phyloP scores from a whole-genome alignment of 768 basidiomycete species.

The Leccinellum rugosiceps region DNA sequence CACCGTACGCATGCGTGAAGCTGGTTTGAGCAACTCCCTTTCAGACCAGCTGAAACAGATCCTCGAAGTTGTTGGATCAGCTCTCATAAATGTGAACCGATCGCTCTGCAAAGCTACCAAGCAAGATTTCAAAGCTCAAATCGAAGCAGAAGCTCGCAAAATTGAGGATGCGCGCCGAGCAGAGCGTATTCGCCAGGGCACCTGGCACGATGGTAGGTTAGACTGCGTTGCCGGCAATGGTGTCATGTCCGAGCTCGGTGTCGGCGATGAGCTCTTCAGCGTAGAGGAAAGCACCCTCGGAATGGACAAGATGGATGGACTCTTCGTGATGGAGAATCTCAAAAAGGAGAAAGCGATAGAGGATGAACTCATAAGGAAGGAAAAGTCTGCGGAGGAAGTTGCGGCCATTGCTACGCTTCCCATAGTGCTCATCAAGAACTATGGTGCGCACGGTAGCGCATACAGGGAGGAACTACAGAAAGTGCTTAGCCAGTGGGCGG shows the following conservation, averaged over 20 bases:
- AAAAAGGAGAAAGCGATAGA: slow-evolving; percentile 29
- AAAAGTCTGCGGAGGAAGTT: slow-evolving; percentile 39
- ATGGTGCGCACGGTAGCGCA: slow-evolving; percentile 52
- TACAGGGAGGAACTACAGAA: slow-evolving; percentile 68
- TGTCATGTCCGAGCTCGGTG: slow-evolving; percentile 78
- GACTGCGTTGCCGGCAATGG: slow-evolving; percentile 87
- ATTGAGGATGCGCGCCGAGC: slow-evolving; percentile 38
- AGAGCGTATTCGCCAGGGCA: slow-evolving; percentile 55
- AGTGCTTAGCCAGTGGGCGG: slow-evolving; percentile 83
- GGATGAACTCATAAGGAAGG: slow-evolving; percentile 30
- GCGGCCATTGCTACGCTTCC: slow-evolving; percentile 65
- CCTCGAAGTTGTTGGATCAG: slow-evolving; percentile 70
- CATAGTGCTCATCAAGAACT: slow-evolving; percentile 84
- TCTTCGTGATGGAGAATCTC: slow-evolving; percentile 16
- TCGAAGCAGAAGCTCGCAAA: slow-evolving; percentile 34
- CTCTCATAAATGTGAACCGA: slow-evolving; percentile 61
- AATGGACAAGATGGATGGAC: slow-evolving; percentile 5
- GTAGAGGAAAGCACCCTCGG: slow-evolving; percentile 32
- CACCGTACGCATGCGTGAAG: slow-evolving; percentile 36
- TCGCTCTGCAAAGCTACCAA: slow-evolving; percentile 46
- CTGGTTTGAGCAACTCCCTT: slow-evolving; percentile 77
- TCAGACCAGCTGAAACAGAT: slow-evolving; percentile 83
- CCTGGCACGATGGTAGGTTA: slow-evolving; percentile 83
- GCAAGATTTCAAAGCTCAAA: slow-evolving; percentile 37
- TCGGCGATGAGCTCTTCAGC: slow-evolving; percentile 67